These are phyloP conservation scores for Fraxinus excelsior DNA, from an alignment of 257 asterid genomes.

Conservation along the genomic window DNA sequence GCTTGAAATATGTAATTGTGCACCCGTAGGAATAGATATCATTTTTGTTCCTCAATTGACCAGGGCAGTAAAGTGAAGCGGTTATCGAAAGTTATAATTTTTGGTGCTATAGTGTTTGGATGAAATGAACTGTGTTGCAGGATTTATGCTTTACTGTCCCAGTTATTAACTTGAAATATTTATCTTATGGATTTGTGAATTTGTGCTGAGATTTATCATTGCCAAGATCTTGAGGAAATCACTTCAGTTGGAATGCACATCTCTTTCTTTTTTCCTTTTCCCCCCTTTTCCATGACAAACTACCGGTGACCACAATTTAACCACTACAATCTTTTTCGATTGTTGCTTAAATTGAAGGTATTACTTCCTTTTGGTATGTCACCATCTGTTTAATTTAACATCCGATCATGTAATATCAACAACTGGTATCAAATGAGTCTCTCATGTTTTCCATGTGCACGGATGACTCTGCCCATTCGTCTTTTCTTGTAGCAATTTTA, in stretches of 20 bases:
- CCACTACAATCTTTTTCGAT: background rate
- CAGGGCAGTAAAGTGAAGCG: background rate
- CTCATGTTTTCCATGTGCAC: background rate
- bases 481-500: background rate
- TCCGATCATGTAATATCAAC: conserved; percentile 1
- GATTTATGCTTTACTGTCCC: conserved; percentile 7
- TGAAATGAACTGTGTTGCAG: conserved; percentile 4
- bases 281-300: background rate
- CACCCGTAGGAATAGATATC: background rate
- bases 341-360: background rate
- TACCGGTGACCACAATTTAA: background rate
- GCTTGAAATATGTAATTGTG: background rate
- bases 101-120: background rate
- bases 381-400: conserved; percentile 6
- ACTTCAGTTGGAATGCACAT: background rate
- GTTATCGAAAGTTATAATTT: background rate
- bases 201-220: background rate
- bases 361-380: background rate
- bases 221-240: background rate
- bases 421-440: background rate
- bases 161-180: background rate
- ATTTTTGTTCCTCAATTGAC: background rate
- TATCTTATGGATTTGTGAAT: background rate
- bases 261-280: background rate
- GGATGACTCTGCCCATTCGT: background rate